Conservation (phyloP, 306 rosid species). For the Rubus idaeus region DNA sequence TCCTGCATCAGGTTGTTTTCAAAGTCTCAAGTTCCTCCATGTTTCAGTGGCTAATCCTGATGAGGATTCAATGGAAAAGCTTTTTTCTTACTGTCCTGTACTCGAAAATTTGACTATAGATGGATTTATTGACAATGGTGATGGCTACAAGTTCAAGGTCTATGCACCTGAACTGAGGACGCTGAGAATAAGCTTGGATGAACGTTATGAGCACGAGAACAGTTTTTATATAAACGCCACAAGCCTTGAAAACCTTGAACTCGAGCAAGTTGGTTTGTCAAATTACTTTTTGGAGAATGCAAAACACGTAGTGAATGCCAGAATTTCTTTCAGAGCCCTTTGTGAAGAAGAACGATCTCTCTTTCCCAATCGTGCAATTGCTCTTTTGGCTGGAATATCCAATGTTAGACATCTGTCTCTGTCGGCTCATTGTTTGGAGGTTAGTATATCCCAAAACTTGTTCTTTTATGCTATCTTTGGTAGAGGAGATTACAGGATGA, state of each 20-base stretch:
- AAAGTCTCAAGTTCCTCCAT: neutral
- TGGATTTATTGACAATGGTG: too few relatives aligned
- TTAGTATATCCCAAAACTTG: too few relatives aligned
- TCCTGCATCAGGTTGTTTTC: neutral
- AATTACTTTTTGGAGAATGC: neutral
- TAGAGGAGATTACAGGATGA: too few relatives aligned
- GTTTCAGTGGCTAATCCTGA: neutral
- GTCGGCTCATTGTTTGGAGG: neutral
- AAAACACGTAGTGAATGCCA: too few relatives aligned
- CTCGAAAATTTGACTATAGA: neutral
- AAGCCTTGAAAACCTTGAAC: neutral
- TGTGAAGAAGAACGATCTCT: too few relatives aligned
- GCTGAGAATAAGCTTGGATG: neutral
- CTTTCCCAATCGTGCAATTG: neutral
- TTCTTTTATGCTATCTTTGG: too few relatives aligned
- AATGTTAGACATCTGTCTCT: neutral
- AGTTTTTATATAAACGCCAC: neutral
- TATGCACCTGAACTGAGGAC: neutral
- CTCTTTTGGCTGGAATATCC: neutral
- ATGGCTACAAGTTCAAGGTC: neutral
- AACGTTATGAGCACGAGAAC: neutral
- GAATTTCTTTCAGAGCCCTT: too few relatives aligned
- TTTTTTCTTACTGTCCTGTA: neutral
- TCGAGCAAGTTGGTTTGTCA: neutral
- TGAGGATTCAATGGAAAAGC: neutral